Percentiles rank a stretch among this genome's conserved stretches.
These are phyloP conservation scores for Diaporthe amygdali DNA, from an alignment of 2,329 filamentous ascomycete species.

Conservation along the genomic window DNA sequence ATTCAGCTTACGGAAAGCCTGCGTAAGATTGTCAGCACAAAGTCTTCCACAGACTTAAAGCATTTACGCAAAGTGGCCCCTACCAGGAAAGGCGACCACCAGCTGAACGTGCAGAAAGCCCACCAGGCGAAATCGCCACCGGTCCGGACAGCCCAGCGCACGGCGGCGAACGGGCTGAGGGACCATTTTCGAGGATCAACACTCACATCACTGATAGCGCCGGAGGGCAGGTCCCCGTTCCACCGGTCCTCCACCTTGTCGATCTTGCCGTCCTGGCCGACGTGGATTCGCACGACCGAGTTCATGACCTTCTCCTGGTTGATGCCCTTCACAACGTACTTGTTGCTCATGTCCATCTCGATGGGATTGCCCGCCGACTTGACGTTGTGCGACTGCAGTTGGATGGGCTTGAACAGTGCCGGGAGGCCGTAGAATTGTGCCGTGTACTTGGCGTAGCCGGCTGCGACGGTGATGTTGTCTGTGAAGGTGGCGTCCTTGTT, in stretches of 20 bases:
- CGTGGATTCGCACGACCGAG: slow-evolving; percentile 37
- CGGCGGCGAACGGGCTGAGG: background rate
- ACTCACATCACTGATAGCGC: slow-evolving; percentile 39
- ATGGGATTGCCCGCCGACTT: slow-evolving; percentile 64
- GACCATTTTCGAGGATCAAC: background rate
- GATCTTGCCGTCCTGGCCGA: slow-evolving; percentile 40
- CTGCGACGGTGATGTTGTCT: slow-evolving; percentile 63
- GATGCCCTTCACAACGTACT: slow-evolving; percentile 41
- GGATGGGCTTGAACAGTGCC: slow-evolving; percentile 61
- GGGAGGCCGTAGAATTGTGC: slow-evolving; percentile 64
- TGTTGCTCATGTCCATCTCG: slow-evolving; percentile 50
- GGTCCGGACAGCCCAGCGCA: slow-evolving; percentile 23
- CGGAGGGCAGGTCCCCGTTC: slow-evolving; percentile 42
- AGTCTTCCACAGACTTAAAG: background rate
- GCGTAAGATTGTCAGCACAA: slow-evolving; percentile 13
- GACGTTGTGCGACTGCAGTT: slow-evolving; percentile 59
- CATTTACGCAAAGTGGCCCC: background rate
- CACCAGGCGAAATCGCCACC: slow-evolving; percentile 30
- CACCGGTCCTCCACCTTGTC: slow-evolving; percentile 42
- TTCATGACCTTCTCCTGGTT: slow-evolving; percentile 38
- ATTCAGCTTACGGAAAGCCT: slow-evolving; percentile 43
- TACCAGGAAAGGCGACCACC: slow-evolving; percentile 3
- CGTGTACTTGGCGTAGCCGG: slow-evolving; percentile 56
- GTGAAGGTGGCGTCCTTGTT: slow-evolving; percentile 60
- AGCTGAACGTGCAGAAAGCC: slow-evolving; percentile 25